These are phyloP conservation scores for Rhododendron griersonianum DNA, from an alignment of 148 eudicot genomes.

Conservation along the genomic window DNA sequence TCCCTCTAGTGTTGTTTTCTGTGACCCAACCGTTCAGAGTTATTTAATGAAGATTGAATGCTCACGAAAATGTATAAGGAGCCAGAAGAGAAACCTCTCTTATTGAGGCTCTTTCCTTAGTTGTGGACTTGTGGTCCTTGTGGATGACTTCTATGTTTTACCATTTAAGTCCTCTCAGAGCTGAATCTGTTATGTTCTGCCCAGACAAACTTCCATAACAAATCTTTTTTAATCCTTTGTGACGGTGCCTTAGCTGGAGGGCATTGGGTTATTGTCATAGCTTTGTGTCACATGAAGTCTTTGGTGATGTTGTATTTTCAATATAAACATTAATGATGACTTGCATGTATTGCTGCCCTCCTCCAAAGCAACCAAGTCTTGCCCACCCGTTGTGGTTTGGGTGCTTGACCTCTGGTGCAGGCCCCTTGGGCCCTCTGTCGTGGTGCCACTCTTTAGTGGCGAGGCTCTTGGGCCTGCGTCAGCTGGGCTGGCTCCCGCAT, in stretches of 20 bases:
- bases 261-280: not conserved
- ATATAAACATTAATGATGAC: not conserved
- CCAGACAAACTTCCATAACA: not conserved
- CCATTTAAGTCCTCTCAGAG: not conserved
- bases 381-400: no score
- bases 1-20: not conserved
- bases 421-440: no score
- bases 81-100: not conserved
- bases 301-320: not conserved
- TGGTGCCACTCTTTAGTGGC: no score
- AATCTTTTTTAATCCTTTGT: not conserved
- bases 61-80: not conserved
- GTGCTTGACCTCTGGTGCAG: no score
- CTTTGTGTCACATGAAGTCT: not conserved
- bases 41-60: not conserved
- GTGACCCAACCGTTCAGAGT: not conserved
- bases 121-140: no score
- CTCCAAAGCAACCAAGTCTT: no score
- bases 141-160: not conserved
- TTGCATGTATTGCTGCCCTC: not conserved
- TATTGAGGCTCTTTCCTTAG: not conserved
- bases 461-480: no score
- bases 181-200: not conserved
- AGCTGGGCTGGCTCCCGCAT: no score
- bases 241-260: not conserved